A percentile compares a stretch with the other conserved stretches of the same genome.
These are phyloP conservation scores for Pyrus communis DNA, from an alignment of 306 rosid genomes.

Conservation along the genomic window DNA sequence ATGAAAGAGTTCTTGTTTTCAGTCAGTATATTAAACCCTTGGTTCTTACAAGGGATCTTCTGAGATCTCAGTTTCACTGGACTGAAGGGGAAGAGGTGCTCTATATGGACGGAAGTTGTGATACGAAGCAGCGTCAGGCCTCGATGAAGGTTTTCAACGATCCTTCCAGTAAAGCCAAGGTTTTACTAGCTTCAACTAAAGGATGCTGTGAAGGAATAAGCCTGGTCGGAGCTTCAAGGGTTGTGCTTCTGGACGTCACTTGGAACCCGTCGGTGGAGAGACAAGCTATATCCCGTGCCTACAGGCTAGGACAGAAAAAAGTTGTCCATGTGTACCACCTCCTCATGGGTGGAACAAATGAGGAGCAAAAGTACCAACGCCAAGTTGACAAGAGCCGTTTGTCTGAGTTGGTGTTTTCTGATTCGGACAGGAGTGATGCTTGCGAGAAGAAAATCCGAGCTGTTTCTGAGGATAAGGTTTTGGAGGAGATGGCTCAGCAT, in stretches of 20 bases:
- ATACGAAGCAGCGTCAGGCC: constrained; percentile 36
- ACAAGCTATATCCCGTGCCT: constrained; percentile 65
- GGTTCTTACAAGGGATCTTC: constrained; percentile 23
- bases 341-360: constrained; percentile 43
- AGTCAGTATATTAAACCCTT: constrained; percentile 48
- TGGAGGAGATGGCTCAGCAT: constrained; percentile 42
- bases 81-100: constrained; percentile 39
- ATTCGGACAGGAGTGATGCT: neutral
- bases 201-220: constrained; percentile 58
- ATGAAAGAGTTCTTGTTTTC: constrained; percentile 59
- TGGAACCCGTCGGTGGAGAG: constrained; percentile 69
- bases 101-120: constrained; percentile 34
- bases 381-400: constrained; percentile 45
- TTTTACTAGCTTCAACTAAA: constrained; percentile 50
- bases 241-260: constrained; percentile 51
- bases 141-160: constrained; percentile 43
- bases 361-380: constrained; percentile 32
- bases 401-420: constrained; percentile 45
- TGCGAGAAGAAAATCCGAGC: constrained; percentile 1
- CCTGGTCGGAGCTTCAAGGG: constrained; percentile 71
- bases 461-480: constrained; percentile 30
- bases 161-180: constrained; percentile 32
- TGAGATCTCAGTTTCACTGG: constrained; percentile 37
- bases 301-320: constrained; percentile 54
- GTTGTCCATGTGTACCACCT: constrained; percentile 49